These are phyloP conservation scores for Venturia aucupariae DNA, from an alignment of 2,329 filamentous ascomycete genomes.

Conservation along the genomic window DNA sequence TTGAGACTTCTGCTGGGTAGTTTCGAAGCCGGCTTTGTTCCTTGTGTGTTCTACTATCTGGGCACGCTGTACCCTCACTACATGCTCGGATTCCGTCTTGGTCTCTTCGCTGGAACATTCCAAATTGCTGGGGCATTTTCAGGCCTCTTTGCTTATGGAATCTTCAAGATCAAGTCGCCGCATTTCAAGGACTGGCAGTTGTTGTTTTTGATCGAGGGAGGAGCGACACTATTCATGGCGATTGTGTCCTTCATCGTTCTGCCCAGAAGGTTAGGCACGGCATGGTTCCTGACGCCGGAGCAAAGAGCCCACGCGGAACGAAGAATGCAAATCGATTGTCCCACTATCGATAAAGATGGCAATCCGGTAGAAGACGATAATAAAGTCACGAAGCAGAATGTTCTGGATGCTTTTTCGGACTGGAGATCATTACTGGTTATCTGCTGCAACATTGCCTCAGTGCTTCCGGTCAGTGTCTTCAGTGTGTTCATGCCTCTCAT, in stretches of 20 bases:
- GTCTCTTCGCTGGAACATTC: constrained; percentile 48
- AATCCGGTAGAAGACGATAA: constrained; percentile 23
- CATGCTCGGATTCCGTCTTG: constrained; percentile 46
- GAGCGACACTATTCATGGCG: constrained; percentile 37
- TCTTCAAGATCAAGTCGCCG: constrained; percentile 42
- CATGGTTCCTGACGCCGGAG: constrained; percentile 41
- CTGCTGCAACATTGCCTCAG: constrained; percentile 52
- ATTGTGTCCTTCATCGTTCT: constrained; percentile 41
- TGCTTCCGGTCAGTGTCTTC: constrained; percentile 51
- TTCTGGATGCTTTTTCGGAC: constrained; percentile 47
- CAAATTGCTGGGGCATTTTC: constrained; percentile 48
- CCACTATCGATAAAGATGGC: constrained; percentile 8
- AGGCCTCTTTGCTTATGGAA: constrained; percentile 42
- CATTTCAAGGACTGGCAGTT: constrained; percentile 41
- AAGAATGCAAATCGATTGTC: constrained; percentile 34
- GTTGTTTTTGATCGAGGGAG: constrained; percentile 41
- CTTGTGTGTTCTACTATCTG: constrained; percentile 49
- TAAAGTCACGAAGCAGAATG: constrained; percentile 32
- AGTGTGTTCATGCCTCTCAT: constrained; percentile 56
- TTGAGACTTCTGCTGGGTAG: constrained; percentile 30
- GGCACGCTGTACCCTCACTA: constrained; percentile 49
- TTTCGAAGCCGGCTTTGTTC: constrained; percentile 46
- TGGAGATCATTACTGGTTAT: constrained; percentile 51
- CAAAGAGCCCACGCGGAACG: constrained; percentile 39
- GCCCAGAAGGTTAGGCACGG: constrained; percentile 38